Evolutionary conservation across 345 rosid genomes (phyloP).

Genomic region (Mangifera indica): DNA sequence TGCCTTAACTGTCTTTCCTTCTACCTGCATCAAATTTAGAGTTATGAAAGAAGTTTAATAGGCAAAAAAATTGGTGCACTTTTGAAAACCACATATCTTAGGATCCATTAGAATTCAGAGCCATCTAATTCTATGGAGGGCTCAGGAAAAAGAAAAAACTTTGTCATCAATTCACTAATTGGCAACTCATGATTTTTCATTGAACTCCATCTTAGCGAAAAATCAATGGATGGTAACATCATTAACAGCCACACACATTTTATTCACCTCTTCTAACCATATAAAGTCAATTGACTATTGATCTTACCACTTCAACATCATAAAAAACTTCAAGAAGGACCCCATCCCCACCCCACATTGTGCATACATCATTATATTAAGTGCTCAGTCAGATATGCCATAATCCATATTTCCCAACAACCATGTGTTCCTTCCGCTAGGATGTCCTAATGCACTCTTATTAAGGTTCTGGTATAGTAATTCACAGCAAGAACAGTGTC

Average conservation of each 20-base stretch:
- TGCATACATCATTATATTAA: neutral
- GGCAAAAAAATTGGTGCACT: too few relatives aligned
- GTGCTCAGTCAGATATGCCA: neutral
- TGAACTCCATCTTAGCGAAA: neutral
- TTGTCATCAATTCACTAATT: neutral
- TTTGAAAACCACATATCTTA: neutral
- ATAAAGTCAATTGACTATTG: neutral
- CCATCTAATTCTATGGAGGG: neutral
- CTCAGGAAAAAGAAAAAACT: neutral
- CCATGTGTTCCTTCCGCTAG: neutral
- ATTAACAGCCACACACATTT: neutral
- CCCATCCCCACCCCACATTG: neutral
- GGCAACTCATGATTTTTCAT: too few relatives aligned
- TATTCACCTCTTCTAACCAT: neutral
- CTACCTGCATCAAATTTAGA: conserved; percentile 42
- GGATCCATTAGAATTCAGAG: neutral
- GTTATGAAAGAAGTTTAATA: too few relatives aligned
- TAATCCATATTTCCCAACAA: neutral
- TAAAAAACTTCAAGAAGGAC: neutral
- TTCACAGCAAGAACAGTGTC: neutral
- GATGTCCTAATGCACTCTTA: neutral
- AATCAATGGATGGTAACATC: neutral
- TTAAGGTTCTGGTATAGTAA: neutral
- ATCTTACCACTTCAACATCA: neutral
- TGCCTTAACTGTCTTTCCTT: conserved; percentile 81